Conservation (phyloP, 2,329 filamentous ascomycete genomes). For the Alternaria panax region DNA sequence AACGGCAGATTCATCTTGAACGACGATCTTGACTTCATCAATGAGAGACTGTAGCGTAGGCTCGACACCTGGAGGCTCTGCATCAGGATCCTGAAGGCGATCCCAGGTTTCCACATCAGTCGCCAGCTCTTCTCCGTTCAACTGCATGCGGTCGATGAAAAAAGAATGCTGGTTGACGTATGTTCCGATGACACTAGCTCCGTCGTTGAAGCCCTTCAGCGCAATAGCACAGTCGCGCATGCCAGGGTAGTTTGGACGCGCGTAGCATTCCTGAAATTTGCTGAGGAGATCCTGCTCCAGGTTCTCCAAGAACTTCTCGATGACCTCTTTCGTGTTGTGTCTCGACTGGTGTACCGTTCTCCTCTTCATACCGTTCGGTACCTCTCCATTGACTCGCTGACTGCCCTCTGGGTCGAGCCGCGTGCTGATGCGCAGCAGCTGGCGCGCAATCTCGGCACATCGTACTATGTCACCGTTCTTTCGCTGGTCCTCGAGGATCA, state of each 20-base stretch:
- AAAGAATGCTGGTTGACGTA: conserved; percentile 99
- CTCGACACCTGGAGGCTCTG: conserved; percentile 89
- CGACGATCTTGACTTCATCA: conserved; percentile 92
- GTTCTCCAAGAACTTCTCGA: conserved; percentile 96
- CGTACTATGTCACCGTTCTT: conserved; percentile 90
- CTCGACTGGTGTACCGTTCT: conserved; percentile 50
- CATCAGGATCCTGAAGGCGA: conserved; percentile 89
- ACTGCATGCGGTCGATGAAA: conserved; percentile 94
- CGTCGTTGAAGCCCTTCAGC: conserved; percentile 93
- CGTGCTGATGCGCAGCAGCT: conserved; percentile 92
- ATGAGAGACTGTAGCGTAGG: conserved; percentile 89
- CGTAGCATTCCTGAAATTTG: conserved; percentile 97
- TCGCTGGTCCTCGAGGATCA: conserved; percentile 86
- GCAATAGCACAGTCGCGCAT: conserved; percentile 98
- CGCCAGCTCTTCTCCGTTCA: conserved; percentile 84
- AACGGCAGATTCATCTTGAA: conserved; percentile 96
- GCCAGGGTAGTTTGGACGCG: conserved; percentile 92
- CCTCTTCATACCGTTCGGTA: conserved; percentile 58
- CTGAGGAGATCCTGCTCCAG: conserved; percentile 93
- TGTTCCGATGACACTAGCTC: conserved; percentile 89
- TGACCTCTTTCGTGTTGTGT: conserved; percentile 79
- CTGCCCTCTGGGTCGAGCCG: conserved; percentile 79
- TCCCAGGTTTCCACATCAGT: conserved; percentile 82
- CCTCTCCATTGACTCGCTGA: conserved; percentile 47
- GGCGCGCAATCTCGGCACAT: conserved; percentile 91